phyloP scores from a whole-genome alignment of 805 yeast genomes.

The Myxozyma melibiosi region DNA sequence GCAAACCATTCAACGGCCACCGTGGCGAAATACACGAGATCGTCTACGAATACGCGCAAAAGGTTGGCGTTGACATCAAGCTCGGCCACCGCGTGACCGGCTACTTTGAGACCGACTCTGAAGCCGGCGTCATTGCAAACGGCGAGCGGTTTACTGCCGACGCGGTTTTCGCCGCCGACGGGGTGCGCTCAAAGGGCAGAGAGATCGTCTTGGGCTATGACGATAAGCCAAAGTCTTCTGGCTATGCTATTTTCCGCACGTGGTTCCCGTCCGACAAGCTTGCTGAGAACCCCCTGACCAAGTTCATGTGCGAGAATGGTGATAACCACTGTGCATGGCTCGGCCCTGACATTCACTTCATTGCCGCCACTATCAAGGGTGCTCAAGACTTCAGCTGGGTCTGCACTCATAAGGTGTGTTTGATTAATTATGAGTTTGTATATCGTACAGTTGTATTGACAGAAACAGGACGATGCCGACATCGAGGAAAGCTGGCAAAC shows the following conservation, averaged over 20 bases:
- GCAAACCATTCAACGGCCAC: slow-evolving; percentile 5
- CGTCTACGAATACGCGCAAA: background rate
- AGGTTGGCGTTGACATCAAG: slow-evolving; percentile 5
- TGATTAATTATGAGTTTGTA: too few relatives aligned
- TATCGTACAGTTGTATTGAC: too few relatives aligned
- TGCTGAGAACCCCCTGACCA: slow-evolving; percentile 2
- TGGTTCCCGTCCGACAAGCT: slow-evolving; percentile 3
- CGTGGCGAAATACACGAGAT: slow-evolving; percentile 5
- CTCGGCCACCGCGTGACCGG: slow-evolving; percentile 2
- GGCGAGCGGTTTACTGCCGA: background rate
- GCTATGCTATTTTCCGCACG: slow-evolving; percentile 7
- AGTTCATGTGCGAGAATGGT: slow-evolving; percentile 7
- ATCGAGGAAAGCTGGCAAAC: slow-evolving; percentile 11
- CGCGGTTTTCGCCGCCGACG: slow-evolving; percentile 7
- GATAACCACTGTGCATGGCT: slow-evolving; percentile 5
- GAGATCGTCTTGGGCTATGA: slow-evolving; percentile 7
- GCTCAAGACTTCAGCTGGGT: slow-evolving; percentile 7
- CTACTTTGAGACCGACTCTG: slow-evolving; percentile 2
- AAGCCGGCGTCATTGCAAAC: slow-evolving; percentile 3
- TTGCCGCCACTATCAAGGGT: slow-evolving; percentile 4
- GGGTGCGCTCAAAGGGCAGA: slow-evolving; percentile 1
- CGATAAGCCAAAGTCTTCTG: slow-evolving; percentile 10
- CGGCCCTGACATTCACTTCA: slow-evolving; percentile 4
- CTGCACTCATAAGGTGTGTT: slow-evolving; percentile 9
- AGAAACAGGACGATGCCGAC: slow-evolving; percentile 5